Evolutionary conservation across 2,329 filamentous ascomycete species (phyloP), one percentile per base, ranked within the genome.

Genomic region (Stylonectria norvegica): DNA sequence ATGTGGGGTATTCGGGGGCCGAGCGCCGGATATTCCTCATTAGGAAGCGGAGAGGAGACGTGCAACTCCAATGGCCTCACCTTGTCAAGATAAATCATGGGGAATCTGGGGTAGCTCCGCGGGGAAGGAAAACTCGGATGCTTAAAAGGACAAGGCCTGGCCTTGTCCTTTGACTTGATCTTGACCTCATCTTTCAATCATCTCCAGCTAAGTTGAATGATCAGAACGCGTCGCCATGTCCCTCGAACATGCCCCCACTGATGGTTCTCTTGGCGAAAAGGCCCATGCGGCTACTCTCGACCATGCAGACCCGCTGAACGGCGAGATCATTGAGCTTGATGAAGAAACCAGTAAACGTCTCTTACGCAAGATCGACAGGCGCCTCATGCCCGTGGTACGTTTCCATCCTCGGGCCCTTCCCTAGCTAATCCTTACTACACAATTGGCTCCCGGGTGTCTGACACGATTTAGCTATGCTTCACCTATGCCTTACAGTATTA

Each of bases 401-500:
- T n/a, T 4, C 12, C 5, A n/a, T n/a, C n/a, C n/a, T n/a, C n/a
- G n/a, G 18, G 8, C 3, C 18, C n/a, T 4, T 15, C 19, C 10
- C 7, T 1, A 14, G 9, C 10, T 1, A 10, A 18, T 10, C 5
- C 29, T 19, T 2, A n/a, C 34, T 20, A 35, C 3, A 27, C n/a
- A 14, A n/a, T n/a, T n/a, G n/a, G n/a, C n/a, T n/a, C n/a, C n/a
- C n/a, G n/a, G n/a, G n/a, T n/a, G n/a, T n/a, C 37, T 40, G 7
- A 42, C 25, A 4, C 9, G 10, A 27, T 3, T 15, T 5, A 56
- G 53, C 46, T 60, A 8, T 58, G 54, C 36, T 49, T 57, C 20
- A 63, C 60, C 5, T 61, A 63, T 39, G 57, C 58, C 0, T 38
- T 62, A 10, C 59, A 63, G 40, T 61, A 57, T 45, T 61, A 61